Percentiles rank a stretch among this genome's conserved stretches.
Evolutionary conservation across 768 basidiomycete genomes (phyloP).

Genomic region (Boletus pseudo-olivaceus): DNA sequence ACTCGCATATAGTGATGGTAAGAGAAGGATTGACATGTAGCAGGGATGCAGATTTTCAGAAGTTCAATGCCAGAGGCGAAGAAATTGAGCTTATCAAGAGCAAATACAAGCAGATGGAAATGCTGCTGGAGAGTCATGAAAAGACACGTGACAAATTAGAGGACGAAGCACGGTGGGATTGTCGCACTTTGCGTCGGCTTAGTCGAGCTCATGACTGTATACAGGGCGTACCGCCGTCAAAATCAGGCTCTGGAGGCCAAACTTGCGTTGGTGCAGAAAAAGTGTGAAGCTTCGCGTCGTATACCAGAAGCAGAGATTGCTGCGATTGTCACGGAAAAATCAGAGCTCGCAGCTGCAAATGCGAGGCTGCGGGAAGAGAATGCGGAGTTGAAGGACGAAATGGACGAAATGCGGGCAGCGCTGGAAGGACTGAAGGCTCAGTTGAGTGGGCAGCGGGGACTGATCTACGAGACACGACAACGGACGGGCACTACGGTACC

Average conservation of each 20-base stretch:
- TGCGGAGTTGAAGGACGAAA: conserved; percentile 46
- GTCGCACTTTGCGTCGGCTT: not conserved
- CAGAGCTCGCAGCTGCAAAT: conserved; percentile 46
- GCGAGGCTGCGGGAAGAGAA: conserved; percentile 58
- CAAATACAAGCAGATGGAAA: conserved; percentile 62
- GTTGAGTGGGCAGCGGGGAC: conserved; percentile 42
- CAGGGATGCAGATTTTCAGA: conserved; percentile 75
- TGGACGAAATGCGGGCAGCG: conserved; percentile 68
- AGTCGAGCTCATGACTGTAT: not conserved
- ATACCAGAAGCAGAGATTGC: conserved; percentile 42
- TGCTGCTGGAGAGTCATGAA: conserved; percentile 58
- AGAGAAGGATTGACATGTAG: conserved; percentile 8
- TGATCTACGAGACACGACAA: conserved; percentile 46
- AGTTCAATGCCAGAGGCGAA: conserved; percentile 61
- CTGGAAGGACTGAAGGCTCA: conserved; percentile 63
- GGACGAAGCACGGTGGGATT: conserved; percentile 52
- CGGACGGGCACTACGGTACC: conserved; percentile 30
- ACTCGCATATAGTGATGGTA: not conserved
- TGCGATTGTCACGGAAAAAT: conserved; percentile 45
- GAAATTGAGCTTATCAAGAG: conserved; percentile 54
- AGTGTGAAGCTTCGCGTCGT: conserved; percentile 34
- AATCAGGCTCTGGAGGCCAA: conserved; percentile 62
- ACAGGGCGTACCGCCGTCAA: conserved; percentile 54
- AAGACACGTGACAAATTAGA: conserved; percentile 52
- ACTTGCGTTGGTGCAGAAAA: conserved; percentile 44